These are phyloP conservation scores for Barnettozyma botsteinii DNA, from an alignment of 805 yeast genomes.

Conservation along the genomic window DNA sequence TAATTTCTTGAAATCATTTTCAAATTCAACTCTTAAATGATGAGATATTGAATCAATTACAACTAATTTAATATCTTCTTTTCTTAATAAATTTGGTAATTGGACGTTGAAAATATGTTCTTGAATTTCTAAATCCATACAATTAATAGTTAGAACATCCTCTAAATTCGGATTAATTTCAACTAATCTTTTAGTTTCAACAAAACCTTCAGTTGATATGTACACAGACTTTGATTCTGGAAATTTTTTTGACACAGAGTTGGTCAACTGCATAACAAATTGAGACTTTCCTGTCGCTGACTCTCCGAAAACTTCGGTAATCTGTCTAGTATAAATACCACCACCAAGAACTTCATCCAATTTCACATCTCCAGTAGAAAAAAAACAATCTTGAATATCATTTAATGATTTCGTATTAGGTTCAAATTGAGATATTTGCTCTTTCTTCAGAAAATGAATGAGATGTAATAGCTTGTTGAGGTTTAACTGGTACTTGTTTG, in stretches of 20 bases:
- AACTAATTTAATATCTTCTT: constrained; percentile 43
- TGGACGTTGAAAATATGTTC: constrained; percentile 68
- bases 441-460: constrained; percentile 8
- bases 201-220: constrained; percentile 70
- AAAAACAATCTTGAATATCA: constrained; percentile 2
- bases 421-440: constrained; percentile 28
- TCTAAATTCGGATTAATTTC: constrained; percentile 36
- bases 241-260: constrained; percentile 50
- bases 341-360: constrained; percentile 48
- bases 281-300: constrained; percentile 88
- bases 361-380: constrained; percentile 48
- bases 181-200: constrained; percentile 61
- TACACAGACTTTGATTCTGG: constrained; percentile 48
- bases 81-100: constrained; percentile 49
- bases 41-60: constrained; percentile 82
- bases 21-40: constrained; percentile 62
- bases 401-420: constrained; percentile 8
- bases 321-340: constrained; percentile 48
- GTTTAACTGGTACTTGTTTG: constrained; percentile 30
- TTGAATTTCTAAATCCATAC: constrained; percentile 65
- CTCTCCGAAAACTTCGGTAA: constrained; percentile 79
- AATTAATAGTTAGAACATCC: constrained; percentile 48
- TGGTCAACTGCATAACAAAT: constrained; percentile 58
- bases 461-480: constrained; percentile 10
- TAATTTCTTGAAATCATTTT: constrained; percentile 35